Percentiles rank a stretch among this genome's conserved stretches.
Evolutionary conservation across 2,329 filamentous ascomycete species (phyloP).

Genomic region (Aureobasidium sp.): DNA sequence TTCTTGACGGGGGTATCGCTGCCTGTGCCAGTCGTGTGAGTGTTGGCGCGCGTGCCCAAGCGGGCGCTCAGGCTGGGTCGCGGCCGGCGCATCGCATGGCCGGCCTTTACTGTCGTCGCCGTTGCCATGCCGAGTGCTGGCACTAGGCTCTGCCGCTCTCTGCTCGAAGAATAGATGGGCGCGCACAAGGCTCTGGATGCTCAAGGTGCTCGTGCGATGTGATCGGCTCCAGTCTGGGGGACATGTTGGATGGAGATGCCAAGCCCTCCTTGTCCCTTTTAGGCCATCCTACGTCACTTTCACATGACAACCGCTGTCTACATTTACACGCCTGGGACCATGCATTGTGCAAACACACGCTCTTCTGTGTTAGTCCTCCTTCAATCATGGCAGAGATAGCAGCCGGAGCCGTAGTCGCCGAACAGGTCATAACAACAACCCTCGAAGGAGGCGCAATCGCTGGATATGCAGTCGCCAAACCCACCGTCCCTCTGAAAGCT

Average conservation of each 20-base stretch:
- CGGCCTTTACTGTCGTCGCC: constrained; percentile 25
- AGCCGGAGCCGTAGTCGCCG: constrained; percentile 31
- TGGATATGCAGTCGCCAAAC: constrained; percentile 35
- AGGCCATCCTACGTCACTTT: neutral
- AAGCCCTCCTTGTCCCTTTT: neutral
- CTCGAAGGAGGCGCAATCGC: constrained; percentile 31
- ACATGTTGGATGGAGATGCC: neutral
- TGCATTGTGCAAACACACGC: neutral
- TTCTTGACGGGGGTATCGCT: constrained; percentile 18
- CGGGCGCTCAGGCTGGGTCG: constrained; percentile 26
- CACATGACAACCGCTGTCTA: neutral
- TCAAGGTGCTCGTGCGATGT: constrained; percentile 2
- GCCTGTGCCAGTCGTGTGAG: constrained; percentile 23
- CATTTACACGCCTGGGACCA: neutral
- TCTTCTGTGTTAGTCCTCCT: neutral
- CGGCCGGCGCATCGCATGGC: constrained; percentile 37
- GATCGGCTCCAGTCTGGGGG: constrained; percentile 1
- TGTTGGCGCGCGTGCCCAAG: constrained; percentile 2
- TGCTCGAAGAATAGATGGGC: neutral
- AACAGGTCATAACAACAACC: constrained; percentile 34
- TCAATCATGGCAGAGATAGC: constrained; percentile 33
- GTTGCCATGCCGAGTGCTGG: constrained; percentile 24
- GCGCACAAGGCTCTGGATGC: neutral
- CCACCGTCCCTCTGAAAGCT: constrained; percentile 36
- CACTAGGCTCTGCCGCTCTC: neutral